Percentiles rank a stretch among this genome's conserved stretches.
Evolutionary conservation across 495 filamentous ascomycete species (phyloP).

Genomic region (Aspergillus wentii): DNA sequence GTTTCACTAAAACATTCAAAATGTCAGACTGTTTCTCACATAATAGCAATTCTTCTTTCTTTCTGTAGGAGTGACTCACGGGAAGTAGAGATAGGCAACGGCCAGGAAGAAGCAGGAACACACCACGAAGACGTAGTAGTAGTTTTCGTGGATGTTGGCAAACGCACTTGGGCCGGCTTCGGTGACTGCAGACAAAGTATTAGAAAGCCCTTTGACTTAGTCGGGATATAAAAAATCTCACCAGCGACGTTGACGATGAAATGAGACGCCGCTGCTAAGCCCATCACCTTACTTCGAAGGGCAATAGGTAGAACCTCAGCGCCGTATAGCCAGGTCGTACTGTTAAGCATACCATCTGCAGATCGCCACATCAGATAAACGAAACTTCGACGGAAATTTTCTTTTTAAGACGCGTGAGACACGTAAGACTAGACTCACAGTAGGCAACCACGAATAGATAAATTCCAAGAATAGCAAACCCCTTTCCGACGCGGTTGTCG

Average conservation of each 20-base stretch:
- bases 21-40: no score
- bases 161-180: slow-evolving; percentile 56
- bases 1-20: no score
- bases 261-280: slow-evolving; percentile 50
- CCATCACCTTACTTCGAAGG: slow-evolving; percentile 56
- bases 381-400: no score
- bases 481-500: slow-evolving; percentile 51
- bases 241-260: slow-evolving; percentile 55
- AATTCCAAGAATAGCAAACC: slow-evolving; percentile 57
- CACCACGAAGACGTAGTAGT: slow-evolving; percentile 55
- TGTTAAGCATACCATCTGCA: slow-evolving; percentile 53
- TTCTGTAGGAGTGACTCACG: no score
- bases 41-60: no score
- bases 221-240: slow-evolving; percentile 16
- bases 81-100: slow-evolving; percentile 51
- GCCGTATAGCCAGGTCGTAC: slow-evolving; percentile 57
- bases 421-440: no score
- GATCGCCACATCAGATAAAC: no score
- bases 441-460: slow-evolving; percentile 55
- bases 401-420: no score
- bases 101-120: slow-evolving; percentile 47
- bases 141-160: slow-evolving; percentile 54
- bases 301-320: slow-evolving; percentile 54
- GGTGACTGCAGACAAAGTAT: slow-evolving; percentile 44
- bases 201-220: not conserved